phyloP scores from a whole-genome alignment of 2,329 filamentous ascomycete genomes.

The Aspergillus melleus region DNA sequence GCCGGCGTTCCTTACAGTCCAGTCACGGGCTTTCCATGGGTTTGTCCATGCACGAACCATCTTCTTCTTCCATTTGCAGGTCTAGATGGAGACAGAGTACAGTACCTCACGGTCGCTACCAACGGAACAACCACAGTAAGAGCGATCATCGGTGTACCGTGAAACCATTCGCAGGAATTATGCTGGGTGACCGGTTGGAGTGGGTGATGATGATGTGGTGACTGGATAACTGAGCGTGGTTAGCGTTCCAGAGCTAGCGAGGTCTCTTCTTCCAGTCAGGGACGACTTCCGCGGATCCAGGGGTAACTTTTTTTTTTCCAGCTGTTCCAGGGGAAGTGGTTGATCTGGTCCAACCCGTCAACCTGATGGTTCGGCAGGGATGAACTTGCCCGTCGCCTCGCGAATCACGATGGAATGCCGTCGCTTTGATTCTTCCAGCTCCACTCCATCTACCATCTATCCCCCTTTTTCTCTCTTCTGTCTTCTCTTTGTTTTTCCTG shows the following conservation, averaged over 20 bases:
- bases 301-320: neutral
- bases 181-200: neutral
- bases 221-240: neutral
- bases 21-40: neutral
- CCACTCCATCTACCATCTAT: neutral
- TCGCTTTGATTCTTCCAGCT: neutral
- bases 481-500: neutral
- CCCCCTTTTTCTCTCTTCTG: neutral
- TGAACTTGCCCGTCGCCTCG: neutral
- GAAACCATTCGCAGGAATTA: neutral
- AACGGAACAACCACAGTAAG: too few species aligned
- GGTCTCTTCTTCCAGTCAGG: neutral
- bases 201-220: neutral
- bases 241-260: neutral
- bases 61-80: neutral
- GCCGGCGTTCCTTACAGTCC: neutral
- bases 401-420: too few species aligned
- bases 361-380: neutral
- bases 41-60: neutral
- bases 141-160: neutral
- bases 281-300: constrained; percentile 4
- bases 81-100: too few species aligned
- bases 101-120: too few species aligned
- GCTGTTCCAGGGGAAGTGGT: neutral
- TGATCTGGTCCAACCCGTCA: neutral